These are phyloP conservation scores for Talaromyces wortmannii DNA, from an alignment of 495 filamentous ascomycete genomes.

Conservation along the genomic window DNA sequence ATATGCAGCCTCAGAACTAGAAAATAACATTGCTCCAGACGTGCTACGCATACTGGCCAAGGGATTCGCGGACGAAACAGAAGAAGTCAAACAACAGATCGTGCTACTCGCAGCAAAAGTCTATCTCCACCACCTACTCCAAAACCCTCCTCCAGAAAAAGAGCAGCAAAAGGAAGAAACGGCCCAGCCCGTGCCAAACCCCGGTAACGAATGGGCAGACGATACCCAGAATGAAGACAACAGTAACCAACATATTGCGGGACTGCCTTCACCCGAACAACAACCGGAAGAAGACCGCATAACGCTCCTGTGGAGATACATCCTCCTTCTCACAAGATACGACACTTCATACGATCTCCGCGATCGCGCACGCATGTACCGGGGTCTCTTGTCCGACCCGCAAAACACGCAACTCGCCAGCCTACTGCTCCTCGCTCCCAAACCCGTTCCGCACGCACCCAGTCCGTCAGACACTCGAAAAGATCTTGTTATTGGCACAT, in stretches of 20 bases:
- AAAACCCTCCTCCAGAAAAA: constrained; percentile 39
- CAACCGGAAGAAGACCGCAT: constrained; percentile 48
- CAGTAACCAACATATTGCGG: constrained; percentile 13
- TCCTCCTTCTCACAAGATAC: constrained; percentile 79
- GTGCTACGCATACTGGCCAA: constrained; percentile 86
- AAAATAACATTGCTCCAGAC: constrained; percentile 85
- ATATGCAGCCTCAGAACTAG: constrained; percentile 70
- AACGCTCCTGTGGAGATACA: constrained; percentile 73
- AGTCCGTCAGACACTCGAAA: constrained; percentile 77
- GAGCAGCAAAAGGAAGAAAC: constrained; percentile 11
- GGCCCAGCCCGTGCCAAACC: constrained; percentile 2
- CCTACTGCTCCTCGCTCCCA: constrained; percentile 84
- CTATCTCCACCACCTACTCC: constrained; percentile 72
- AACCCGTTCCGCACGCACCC: constrained; percentile 81
- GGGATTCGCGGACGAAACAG: constrained; percentile 74
- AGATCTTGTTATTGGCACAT: constrained; percentile 70
- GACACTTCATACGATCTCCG: constrained; percentile 93
- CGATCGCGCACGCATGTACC: constrained; percentile 83
- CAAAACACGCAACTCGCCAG: constrained; percentile 77
- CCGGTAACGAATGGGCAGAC: constrained; percentile 32
- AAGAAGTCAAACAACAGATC: constrained; percentile 83
- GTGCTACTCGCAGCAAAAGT: constrained; percentile 89
- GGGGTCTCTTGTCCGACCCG: constrained; percentile 68
- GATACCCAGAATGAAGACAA: constrained; percentile 24
- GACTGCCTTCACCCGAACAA: constrained; percentile 10